Evolutionary conservation across 2,329 filamentous ascomycete species (phyloP).

Genomic region (Albophoma yamanashiensis): DNA sequence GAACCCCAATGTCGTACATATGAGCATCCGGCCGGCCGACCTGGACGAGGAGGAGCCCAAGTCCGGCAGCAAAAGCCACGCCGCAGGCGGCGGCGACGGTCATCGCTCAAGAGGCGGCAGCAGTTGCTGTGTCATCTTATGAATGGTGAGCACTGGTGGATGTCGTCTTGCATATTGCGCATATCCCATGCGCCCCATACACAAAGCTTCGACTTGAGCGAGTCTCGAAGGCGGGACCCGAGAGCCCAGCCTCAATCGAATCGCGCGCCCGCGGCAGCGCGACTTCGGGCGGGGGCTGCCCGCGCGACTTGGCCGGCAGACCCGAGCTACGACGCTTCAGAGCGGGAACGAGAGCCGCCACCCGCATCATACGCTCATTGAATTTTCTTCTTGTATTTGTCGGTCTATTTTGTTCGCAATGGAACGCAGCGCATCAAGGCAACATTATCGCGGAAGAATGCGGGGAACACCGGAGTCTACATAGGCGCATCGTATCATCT

Average conservation of each 20-base stretch:
- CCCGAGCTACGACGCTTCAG: neutral
- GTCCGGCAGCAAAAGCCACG: slow-evolving; percentile 43
- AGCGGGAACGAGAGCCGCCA: neutral
- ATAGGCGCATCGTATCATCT: slow-evolving; percentile 15
- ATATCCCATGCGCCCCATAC: neutral
- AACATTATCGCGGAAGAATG: slow-evolving; percentile 9
- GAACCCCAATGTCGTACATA: slow-evolving; percentile 78
- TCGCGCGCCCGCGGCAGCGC: neutral
- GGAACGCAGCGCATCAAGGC: slow-evolving; percentile 7
- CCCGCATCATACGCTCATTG: neutral
- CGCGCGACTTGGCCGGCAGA: neutral
- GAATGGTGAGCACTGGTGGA: slow-evolving; percentile 7
- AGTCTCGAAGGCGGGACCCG: neutral
- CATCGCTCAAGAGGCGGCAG: slow-evolving; percentile 28
- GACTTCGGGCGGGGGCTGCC: neutral
- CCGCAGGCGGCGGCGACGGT: slow-evolving; percentile 29
- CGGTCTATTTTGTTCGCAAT: neutral
- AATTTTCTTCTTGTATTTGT: neutral
- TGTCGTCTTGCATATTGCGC: neutral
- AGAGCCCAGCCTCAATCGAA: neutral
- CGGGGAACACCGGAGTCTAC: slow-evolving; percentile 12
- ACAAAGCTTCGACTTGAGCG: neutral
- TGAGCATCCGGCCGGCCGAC: slow-evolving; percentile 83
- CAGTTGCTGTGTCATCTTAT: slow-evolving; percentile 41
- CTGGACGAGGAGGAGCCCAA: slow-evolving; percentile 73